Evolutionary conservation across 192 early-diverging fungal genomes (phyloP).

Genomic region (Coemansia furcata): DNA sequence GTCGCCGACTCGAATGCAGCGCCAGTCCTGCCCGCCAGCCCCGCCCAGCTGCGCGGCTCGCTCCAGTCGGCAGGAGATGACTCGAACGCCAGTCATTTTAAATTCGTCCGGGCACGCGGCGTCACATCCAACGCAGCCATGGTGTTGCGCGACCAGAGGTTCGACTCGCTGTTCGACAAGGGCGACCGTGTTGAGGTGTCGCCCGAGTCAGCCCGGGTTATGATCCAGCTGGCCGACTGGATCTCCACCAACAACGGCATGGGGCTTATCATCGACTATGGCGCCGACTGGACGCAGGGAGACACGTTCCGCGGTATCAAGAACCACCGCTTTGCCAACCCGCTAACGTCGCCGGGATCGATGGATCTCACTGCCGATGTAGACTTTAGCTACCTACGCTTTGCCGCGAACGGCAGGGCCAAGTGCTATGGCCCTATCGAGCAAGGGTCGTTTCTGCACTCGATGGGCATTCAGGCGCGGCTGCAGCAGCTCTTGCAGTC

Average conservation of each 20-base stretch:
- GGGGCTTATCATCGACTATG: conserved; percentile 88
- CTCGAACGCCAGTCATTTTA: conserved; percentile 65
- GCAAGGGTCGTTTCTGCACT: conserved; percentile 72
- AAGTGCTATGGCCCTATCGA: conserved; percentile 73
- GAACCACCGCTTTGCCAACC: conserved; percentile 75
- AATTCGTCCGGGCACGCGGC: conserved; percentile 63
- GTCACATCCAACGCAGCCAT: conserved; percentile 55
- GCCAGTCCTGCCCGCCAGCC: not conserved
- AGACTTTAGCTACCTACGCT: conserved; percentile 75
- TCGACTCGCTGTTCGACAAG: conserved; percentile 56
- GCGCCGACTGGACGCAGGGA: conserved; percentile 68
- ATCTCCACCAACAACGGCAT: conserved; percentile 67
- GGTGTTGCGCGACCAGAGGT: conserved; percentile 40
- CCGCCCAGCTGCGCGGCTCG: not conserved
- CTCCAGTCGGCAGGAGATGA: not conserved
- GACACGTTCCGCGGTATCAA: conserved; percentile 86
- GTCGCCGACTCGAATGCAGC: conserved; percentile 60
- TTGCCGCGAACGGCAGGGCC: conserved; percentile 54
- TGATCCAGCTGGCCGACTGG: conserved; percentile 66
- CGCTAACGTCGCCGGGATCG: conserved; percentile 77
- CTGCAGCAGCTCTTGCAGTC: conserved; percentile 65
- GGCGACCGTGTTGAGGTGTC: conserved; percentile 84
- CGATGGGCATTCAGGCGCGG: conserved; percentile 79
- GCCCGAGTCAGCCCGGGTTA: conserved; percentile 70
- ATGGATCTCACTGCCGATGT: conserved; percentile 92